Evolutionary conservation across 805 yeast genomes (phyloP).

Genomic region (Spathaspora girioi): DNA sequence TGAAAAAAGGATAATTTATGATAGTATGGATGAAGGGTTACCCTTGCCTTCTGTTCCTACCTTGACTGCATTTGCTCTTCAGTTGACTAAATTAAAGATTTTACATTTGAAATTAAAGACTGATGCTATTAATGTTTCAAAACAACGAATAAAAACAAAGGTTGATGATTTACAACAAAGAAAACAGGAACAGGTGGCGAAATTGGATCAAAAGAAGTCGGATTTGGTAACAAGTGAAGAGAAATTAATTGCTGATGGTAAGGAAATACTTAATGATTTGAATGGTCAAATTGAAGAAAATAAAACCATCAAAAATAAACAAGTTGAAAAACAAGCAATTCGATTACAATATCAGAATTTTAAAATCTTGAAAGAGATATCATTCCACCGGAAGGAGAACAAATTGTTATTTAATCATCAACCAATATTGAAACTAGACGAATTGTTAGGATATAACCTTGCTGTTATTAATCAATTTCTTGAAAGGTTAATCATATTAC

Average conservation of each 20-base stretch:
- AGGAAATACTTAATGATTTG: background rate
- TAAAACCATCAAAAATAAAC: conserved; percentile 9
- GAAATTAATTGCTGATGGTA: background rate
- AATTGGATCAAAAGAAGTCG: background rate
- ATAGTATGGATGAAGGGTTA: conserved; percentile 7
- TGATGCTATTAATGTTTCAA: conserved; percentile 10
- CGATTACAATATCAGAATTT: conserved; percentile 21
- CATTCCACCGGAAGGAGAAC: conserved; percentile 12
- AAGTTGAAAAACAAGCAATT: conserved; percentile 22
- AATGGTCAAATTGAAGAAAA: conserved; percentile 4
- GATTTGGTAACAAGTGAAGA: background rate
- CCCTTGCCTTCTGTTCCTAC: conserved; percentile 14
- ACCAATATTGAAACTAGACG: conserved; percentile 23
- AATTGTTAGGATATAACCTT: conserved; percentile 24
- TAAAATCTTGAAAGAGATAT: conserved; percentile 21
- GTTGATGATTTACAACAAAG: conserved; percentile 2
- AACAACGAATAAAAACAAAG: conserved; percentile 1
- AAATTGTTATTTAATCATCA: conserved; percentile 18
- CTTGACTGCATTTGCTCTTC: conserved; percentile 24
- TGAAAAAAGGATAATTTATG: background rate
- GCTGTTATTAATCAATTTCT: conserved; percentile 27
- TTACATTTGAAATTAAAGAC: conserved; percentile 12
- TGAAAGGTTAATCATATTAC: conserved; percentile 24
- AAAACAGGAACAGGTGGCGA: background rate
- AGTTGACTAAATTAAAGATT: conserved; percentile 26